Evolutionary conservation across 2,329 filamentous ascomycete species (phyloP).

Genomic region (Sarocladium oryzae): DNA sequence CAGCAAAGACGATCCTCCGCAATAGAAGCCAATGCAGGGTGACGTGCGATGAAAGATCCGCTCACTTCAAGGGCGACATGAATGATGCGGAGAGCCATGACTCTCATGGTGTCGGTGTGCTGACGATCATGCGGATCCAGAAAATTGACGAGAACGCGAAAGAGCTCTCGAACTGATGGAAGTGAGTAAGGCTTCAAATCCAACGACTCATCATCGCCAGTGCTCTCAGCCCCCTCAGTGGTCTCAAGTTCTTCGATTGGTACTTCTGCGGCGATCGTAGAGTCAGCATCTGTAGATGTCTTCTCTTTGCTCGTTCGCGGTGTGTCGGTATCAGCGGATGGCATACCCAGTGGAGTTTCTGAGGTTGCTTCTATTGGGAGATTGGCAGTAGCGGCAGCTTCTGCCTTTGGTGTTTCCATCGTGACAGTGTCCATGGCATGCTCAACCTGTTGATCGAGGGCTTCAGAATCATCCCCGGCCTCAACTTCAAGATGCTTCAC

Average conservation of each 20-base stretch:
- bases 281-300: slow-evolving; percentile 3
- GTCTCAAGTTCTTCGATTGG: slow-evolving; percentile 14
- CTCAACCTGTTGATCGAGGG: slow-evolving; percentile 59
- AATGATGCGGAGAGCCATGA: slow-evolving; percentile 95
- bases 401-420: slow-evolving; percentile 47
- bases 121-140: slow-evolving; percentile 88
- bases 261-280: not conserved
- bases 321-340: not conserved
- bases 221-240: not conserved
- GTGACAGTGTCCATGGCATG: slow-evolving; percentile 69
- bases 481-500: slow-evolving; percentile 81
- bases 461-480: slow-evolving; percentile 58
- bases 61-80: slow-evolving; percentile 96
- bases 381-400: slow-evolving; percentile 8
- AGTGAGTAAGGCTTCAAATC: slow-evolving; percentile 84
- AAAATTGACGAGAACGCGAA: slow-evolving; percentile 87
- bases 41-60: slow-evolving; percentile 87
- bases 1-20: slow-evolving; percentile 91
- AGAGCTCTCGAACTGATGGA: slow-evolving; percentile 89
- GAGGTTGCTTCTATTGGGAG: slow-evolving; percentile 8
- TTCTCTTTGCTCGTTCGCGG: slow-evolving; percentile 2
- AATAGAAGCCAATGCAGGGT: slow-evolving; percentile 78
- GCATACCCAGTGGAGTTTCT: slow-evolving; percentile 9
- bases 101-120: slow-evolving; percentile 89
- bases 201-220: slow-evolving; percentile 38